Conservation (phyloP, 1,284 basidiomycete genomes). For the Cutaneotrichosporon sp. region DNA sequence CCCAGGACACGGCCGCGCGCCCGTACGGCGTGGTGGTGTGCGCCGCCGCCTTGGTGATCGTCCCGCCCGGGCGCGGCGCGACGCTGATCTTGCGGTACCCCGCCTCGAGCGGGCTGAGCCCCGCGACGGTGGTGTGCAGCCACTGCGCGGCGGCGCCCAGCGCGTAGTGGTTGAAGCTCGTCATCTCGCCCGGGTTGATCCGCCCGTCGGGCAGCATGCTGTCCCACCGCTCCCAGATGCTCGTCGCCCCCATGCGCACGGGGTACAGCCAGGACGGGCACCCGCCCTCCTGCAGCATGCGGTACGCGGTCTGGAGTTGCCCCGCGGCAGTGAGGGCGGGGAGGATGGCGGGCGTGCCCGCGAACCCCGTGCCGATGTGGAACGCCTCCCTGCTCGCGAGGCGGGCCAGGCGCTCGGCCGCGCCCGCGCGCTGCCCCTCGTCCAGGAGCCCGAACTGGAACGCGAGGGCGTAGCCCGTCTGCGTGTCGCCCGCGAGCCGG, state of each 20-base stretch:
- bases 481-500: slow-evolving; percentile 37
- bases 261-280: slow-evolving; percentile 45
- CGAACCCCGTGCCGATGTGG: slow-evolving; percentile 45
- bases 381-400: slow-evolving; percentile 28
- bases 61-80: slow-evolving; percentile 44
- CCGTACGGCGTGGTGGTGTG: slow-evolving; percentile 31
- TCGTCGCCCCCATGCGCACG: slow-evolving; percentile 48
- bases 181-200: slow-evolving; percentile 48
- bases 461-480: slow-evolving; percentile 36
- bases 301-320: slow-evolving; percentile 36
- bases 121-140: slow-evolving; percentile 42
- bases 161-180: slow-evolving; percentile 52
- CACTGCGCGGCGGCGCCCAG: slow-evolving; percentile 44
- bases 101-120: slow-evolving; percentile 30
- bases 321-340: slow-evolving; percentile 28
- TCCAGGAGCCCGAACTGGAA: slow-evolving; percentile 33
- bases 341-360: slow-evolving; percentile 45
- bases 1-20: slow-evolving; percentile 30
- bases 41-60: slow-evolving; percentile 34
- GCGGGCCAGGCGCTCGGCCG: slow-evolving; percentile 28
- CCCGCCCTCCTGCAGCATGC: slow-evolving; percentile 49
- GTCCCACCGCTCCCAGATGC: slow-evolving; percentile 50
- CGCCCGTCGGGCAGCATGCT: slow-evolving; percentile 37
- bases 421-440: background rate
- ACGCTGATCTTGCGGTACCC: slow-evolving; percentile 40